Base-by-base conservation (phyloP, 1,284 basidiomycete species). In the Ceratobasidium sp. region DNA sequence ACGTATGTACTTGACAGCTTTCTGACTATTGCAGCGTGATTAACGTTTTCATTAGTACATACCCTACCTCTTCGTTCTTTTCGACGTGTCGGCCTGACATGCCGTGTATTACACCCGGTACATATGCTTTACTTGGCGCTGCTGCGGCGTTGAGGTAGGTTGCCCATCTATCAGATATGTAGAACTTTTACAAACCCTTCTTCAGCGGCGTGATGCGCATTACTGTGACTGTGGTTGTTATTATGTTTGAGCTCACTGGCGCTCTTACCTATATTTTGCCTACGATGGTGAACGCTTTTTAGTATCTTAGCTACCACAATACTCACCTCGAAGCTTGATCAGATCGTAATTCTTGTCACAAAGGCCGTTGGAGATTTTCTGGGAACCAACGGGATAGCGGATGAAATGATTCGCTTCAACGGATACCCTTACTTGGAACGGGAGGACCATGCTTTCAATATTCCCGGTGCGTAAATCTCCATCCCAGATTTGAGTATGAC, bases 181-280 rank as follows among this genome's bases (percentile, higher is more conserved):
- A 14, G 48, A 77, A 70, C 58, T 61, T 75, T n/a, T 71, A n/a
- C 18, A 76, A 73, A 76, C 36, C 76, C 55, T 73, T 72, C 58
- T 9, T n/a, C 74, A 94, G 95, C 73, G 97, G 97, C 30, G 90
- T 99, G 67, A 99, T 98, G 85, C 87, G 96, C 75, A 94, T 98
- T 75, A 99, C 97, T 0, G 94, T 99, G 26, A 95, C 96, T 0
- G 96, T 99, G 1, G 97, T 98, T 1, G 97, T 99, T 69, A 98
- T 99, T 82, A 99, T 99, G 96, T 98, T 98, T 80, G 97, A 99
- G 79, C 85, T 99, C n/a, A 99, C 97, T 1, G 97, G 97, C 9
- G 97, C 97, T 0, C 81, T 99, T 77, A 98, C 96, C 12, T 99
- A 99, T 80, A 97, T 99, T 76, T 83, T 99, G 32, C 97, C 97